Evolutionary conservation across 306 rosid genomes (phyloP).

Genomic region (Prunus mongolica): DNA sequence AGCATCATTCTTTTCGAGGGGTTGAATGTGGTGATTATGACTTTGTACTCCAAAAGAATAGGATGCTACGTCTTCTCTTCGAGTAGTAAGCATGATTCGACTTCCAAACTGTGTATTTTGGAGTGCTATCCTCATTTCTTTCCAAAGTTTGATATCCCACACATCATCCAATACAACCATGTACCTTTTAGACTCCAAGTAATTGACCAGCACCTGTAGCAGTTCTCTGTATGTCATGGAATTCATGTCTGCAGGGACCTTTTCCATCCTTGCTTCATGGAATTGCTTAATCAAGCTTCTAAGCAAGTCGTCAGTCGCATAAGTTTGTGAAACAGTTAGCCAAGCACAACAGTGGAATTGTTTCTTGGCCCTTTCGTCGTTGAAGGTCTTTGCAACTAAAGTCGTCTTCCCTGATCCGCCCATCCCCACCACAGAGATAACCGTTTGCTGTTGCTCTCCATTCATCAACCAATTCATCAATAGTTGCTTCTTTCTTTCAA

Average conservation of each 20-base stretch:
- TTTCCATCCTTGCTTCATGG: neutral
- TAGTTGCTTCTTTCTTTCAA: neutral
- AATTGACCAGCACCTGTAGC: neutral
- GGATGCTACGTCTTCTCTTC: slow-evolving; percentile 6
- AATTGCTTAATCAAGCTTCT: slow-evolving; percentile 18
- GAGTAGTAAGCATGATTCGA: slow-evolving; percentile 22
- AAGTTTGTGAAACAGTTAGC: slow-evolving; percentile 17
- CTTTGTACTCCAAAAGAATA: slow-evolving; percentile 6
- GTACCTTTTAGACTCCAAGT: slow-evolving; percentile 13
- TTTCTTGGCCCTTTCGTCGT: neutral
- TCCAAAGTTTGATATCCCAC: slow-evolving; percentile 17
- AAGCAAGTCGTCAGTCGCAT: slow-evolving; percentile 16
- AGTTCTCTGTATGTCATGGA: slow-evolving; percentile 10
- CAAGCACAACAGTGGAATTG: neutral
- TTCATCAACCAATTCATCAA: neutral
- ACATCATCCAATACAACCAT: slow-evolving; percentile 10
- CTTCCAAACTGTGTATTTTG: slow-evolving; percentile 11
- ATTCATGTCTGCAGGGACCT: slow-evolving; percentile 8
- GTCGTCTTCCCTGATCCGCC: neutral
- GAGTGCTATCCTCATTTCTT: slow-evolving; percentile 1
- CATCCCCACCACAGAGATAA: neutral
- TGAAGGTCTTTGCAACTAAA: neutral
- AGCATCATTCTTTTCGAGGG: neutral
- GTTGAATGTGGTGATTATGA: neutral
- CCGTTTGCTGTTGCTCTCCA: neutral